A percentile compares a stretch with the other conserved stretches of the same genome.
Evolutionary conservation across 2,329 filamentous ascomycete species (phyloP).

Genomic region (Hypocrella siamensis): DNA sequence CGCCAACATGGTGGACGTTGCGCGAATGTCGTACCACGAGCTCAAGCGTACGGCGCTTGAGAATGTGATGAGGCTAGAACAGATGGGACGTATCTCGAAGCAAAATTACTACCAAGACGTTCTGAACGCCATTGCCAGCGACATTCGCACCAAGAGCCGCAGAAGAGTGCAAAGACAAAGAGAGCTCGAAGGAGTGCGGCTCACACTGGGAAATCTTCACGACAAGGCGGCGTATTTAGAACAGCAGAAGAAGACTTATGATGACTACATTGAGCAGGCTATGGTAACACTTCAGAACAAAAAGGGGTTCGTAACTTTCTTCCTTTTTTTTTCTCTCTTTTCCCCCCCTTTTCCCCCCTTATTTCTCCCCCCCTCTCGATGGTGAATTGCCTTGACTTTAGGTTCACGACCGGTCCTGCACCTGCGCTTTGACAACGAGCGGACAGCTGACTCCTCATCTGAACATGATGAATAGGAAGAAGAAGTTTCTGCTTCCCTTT

Average conservation of each 20-base stretch:
- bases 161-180: slow-evolving; percentile 81
- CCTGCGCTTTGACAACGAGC: too few species aligned
- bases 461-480: slow-evolving; percentile 43
- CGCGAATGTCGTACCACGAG: slow-evolving; percentile 76
- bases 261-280: slow-evolving; percentile 97
- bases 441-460: background rate
- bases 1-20: slow-evolving; percentile 75
- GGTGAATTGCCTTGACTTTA: slow-evolving; percentile 6
- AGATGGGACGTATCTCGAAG: slow-evolving; percentile 72
- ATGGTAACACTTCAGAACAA: slow-evolving; percentile 96
- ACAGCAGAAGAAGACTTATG: slow-evolving; percentile 91
- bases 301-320: slow-evolving; percentile 51
- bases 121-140: slow-evolving; percentile 90
- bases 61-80: slow-evolving; percentile 82
- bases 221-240: slow-evolving; percentile 87
- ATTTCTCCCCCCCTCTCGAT: background rate
- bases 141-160: slow-evolving; percentile 94
- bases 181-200: slow-evolving; percentile 70
- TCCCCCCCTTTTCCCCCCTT: background rate
- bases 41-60: slow-evolving; percentile 87
- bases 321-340: background rate
- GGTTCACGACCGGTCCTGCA: too few species aligned
- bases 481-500: slow-evolving; percentile 86
- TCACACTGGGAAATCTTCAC: slow-evolving; percentile 60
- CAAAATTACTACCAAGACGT: slow-evolving; percentile 93